Base-by-base conservation (phyloP, 2,329 filamentous ascomycete genomes). In the Pyrenochaeta sp. region DNA sequence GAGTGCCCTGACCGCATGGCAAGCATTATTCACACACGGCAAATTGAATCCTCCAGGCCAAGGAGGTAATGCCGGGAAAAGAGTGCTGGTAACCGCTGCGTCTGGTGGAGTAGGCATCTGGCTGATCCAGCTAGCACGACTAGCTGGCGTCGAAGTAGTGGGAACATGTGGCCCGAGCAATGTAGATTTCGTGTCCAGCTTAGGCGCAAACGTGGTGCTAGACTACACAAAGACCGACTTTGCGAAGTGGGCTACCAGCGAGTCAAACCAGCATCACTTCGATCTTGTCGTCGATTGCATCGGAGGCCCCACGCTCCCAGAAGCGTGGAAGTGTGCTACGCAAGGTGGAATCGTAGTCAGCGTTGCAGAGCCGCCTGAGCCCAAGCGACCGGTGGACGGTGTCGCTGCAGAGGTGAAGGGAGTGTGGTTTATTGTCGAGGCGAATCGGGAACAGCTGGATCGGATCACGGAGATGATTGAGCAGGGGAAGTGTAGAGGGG, bases 201-300 rank as follows among this genome's bases (percentile, higher is more conserved):
- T 78, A 3, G 76, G 76, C 0, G 76, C 73, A 6, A 59, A 58
- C 29, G 68, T 72, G 28, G 70, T 72, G 15, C 45, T 79, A 9
- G 66, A 78, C 51, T 77, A 77, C 52, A 63, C 54, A 15, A 55
- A 50, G 14, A 57, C 51, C 11, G 48, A 63, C 41, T 19, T 74
- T 10, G 55, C 57, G 24, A 51, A 53, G 1, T 78, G 72, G 74
- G 61, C 61, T 9, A 37, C 53, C 22, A 51, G 59, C 29, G 53
- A 63, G 11, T 22, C 40, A 21, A 55, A 55, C 5, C 35, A 24
- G 3, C 51, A 50, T 4, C 65, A 67, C 40, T 72, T 76, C 17
- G 75, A 79, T 54, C 38, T 78, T 4, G 70, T 77, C 9, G 44
- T 79, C 40, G 76, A 79, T 56, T 73, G 68, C 35, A 63, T 75